Percentiles rank a stretch among this genome's conserved stretches.
These are phyloP conservation scores for Endocladia muricata DNA, from an alignment of 31 red algal genomes.

Conservation along the genomic window DNA sequence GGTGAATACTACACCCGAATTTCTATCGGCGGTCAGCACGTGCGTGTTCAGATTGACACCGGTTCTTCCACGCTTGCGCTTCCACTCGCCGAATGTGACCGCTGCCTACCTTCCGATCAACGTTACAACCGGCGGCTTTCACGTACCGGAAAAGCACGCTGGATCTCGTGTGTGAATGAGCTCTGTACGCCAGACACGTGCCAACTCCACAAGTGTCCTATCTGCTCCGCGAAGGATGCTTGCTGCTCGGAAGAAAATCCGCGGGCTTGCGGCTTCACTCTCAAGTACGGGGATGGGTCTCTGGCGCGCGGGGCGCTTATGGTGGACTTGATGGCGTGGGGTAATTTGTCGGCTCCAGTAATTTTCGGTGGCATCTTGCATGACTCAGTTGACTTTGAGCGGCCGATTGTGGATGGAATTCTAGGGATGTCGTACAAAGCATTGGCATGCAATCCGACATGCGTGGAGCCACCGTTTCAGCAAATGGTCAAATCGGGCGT, in stretches of 20 bases:
- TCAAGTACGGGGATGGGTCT: constrained; percentile 34
- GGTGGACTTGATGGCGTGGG: constrained; percentile 31
- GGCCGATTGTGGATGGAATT: constrained; percentile 67
- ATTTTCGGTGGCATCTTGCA: constrained; percentile 78
- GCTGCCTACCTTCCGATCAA: constrained; percentile 52
- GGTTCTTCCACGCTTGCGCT: constrained; percentile 65
- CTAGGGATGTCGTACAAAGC: constrained; percentile 58
- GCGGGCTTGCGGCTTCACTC: constrained; percentile 40
- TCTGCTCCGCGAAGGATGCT: constrained; percentile 38
- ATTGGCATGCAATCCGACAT: constrained; percentile 84
- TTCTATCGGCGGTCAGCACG: constrained; percentile 37
- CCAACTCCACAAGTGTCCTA: constrained; percentile 2
- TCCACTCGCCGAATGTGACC: constrained; percentile 36
- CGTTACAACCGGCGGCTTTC: constrained; percentile 59
- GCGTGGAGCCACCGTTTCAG: constrained; percentile 87
- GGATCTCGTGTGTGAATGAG: constrained; percentile 32
- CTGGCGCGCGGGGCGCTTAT: constrained; percentile 20
- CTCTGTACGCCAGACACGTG: constrained; percentile 53
- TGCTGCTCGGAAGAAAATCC: constrained; percentile 51
- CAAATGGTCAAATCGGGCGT: constrained; percentile 75
- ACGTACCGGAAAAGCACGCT: constrained; percentile 18
- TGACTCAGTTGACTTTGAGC: constrained; percentile 69
- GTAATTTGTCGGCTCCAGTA: constrained; percentile 21
- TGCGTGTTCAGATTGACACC: constrained; percentile 59
- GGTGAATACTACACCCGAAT: constrained; percentile 64